A percentile compares a stretch with the other conserved stretches of the same genome.
These are phyloP conservation scores for Penicillium cinerascens DNA, from an alignment of 495 filamentous ascomycete species.

Conservation along the genomic window DNA sequence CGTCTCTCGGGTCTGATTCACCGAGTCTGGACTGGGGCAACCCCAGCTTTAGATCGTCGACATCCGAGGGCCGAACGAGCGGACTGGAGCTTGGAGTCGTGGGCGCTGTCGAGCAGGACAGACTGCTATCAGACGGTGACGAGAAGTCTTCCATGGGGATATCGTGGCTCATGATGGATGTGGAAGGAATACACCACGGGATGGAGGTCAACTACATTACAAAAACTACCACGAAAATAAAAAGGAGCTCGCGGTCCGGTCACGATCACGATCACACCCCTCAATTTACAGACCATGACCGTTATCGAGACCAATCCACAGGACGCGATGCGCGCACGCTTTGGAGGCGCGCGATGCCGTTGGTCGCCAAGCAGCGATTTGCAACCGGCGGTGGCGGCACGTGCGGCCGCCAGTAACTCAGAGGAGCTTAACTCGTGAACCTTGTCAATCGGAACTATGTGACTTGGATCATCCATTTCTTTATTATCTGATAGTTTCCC, in stretches of 20 bases:
- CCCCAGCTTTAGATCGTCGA: slow-evolving; percentile 25
- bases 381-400: slow-evolving; percentile 13
- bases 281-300: not conserved
- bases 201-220: not conserved
- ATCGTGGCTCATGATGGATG: slow-evolving; percentile 11
- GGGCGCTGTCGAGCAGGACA: slow-evolving; percentile 42
- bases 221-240: not conserved
- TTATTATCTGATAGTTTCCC: not conserved
- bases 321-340: slow-evolving; percentile 11
- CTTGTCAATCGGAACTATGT: not conserved
- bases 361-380: slow-evolving; percentile 16
- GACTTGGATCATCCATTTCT: not conserved
- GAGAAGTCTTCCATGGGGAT: slow-evolving; percentile 23
- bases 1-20: slow-evolving; percentile 11
- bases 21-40: slow-evolving; percentile 10
- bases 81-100: slow-evolving; percentile 53
- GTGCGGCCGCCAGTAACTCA: slow-evolving; percentile 3
- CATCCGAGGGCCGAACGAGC: slow-evolving; percentile 37
- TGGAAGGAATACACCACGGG: not conserved
- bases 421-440: not conserved
- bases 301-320: slow-evolving; percentile 1
- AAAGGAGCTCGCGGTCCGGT: not conserved
- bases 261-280: slow-evolving; percentile 10
- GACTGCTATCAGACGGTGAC: slow-evolving; percentile 25
- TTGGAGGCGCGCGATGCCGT: slow-evolving; percentile 8